phyloP scores from a whole-genome alignment of 352 stramenopile genomes.

The Phytophthora chlamydospora region DNA sequence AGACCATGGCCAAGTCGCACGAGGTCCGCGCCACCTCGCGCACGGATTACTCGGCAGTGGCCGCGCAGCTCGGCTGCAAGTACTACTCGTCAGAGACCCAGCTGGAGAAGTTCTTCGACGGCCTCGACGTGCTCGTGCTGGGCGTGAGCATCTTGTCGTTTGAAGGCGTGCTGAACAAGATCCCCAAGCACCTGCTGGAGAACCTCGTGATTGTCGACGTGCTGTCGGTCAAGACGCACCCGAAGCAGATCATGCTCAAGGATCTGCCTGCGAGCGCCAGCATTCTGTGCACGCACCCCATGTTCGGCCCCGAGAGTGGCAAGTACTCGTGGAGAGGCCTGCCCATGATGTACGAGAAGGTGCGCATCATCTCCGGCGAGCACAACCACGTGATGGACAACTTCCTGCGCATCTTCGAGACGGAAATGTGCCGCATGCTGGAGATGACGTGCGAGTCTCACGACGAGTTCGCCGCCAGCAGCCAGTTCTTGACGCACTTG shows the following conservation, averaged over 20 bases:
- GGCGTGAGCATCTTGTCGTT: constrained; percentile 86
- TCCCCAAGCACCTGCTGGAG: constrained; percentile 74
- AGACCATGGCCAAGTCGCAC: constrained; percentile 94
- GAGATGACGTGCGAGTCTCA: constrained; percentile 96
- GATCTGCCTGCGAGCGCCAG: constrained; percentile 89
- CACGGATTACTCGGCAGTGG: constrained; percentile 79
- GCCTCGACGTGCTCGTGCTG: constrained; percentile 95
- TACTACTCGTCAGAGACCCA: constrained; percentile 73
- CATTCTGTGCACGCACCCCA: constrained; percentile 97
- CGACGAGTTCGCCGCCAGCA: constrained; percentile 96
- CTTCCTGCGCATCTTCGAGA: constrained; percentile 96
- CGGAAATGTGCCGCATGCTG: constrained; percentile 96
- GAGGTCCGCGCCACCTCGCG: constrained; percentile 87
- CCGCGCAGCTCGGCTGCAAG: constrained; percentile 55
- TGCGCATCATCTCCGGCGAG: constrained; percentile 75
- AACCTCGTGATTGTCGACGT: constrained; percentile 97
- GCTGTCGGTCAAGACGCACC: constrained; percentile 97
- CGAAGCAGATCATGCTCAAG: constrained; percentile 93
- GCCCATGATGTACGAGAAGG: constrained; percentile 97
- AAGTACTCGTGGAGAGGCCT: constrained; percentile 95
- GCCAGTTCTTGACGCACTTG: constrained; percentile 98
- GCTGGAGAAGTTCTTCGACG: constrained; percentile 90
- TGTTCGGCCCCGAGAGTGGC: constrained; percentile 97
- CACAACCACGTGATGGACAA: constrained; percentile 78
- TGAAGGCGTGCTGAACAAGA: constrained; percentile 62